Percentiles rank a stretch among this genome's conserved stretches.
Conservation (phyloP, 2,329 filamentous ascomycete genomes). For the Curvularia sp. region DNA sequence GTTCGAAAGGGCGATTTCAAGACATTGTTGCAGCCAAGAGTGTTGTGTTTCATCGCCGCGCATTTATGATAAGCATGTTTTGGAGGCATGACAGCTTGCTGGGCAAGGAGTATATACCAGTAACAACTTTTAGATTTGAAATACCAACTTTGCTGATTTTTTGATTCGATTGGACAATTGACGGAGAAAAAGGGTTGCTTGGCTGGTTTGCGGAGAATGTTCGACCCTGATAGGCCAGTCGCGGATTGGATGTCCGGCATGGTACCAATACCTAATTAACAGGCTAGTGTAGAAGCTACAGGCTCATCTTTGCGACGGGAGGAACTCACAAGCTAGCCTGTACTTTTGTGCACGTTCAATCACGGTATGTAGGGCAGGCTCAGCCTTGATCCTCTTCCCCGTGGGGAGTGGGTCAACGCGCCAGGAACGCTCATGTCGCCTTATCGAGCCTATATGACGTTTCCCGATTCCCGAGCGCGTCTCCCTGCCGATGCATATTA, state of each 20-base stretch:
- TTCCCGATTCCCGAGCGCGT: not conserved
- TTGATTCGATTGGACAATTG: not conserved
- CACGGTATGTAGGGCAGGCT: not conserved
- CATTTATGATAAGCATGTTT: constrained; percentile 21
- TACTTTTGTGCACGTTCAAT: not conserved
- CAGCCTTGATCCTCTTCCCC: not conserved
- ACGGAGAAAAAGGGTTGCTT: not conserved
- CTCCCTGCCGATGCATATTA: not conserved
- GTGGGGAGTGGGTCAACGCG: constrained; percentile 9
- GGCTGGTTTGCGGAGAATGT: constrained; percentile 6
- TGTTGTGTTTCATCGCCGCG: constrained; percentile 7
- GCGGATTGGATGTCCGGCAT: not conserved
- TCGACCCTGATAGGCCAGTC: constrained; percentile 10
- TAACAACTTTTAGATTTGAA: constrained; percentile 8
- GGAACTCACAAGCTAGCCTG: not conserved
- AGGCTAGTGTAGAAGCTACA: not conserved
- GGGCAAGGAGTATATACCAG: constrained; percentile 22
- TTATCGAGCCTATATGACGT: constrained; percentile 11
- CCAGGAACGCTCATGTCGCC: constrained; percentile 5
- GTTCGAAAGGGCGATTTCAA: constrained; percentile 24
- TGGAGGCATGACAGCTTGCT: constrained; percentile 19
- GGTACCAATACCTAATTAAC: not conserved
- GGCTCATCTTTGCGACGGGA: not conserved
- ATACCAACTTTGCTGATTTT: constrained; percentile 3
- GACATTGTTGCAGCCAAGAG: constrained; percentile 15